These are phyloP conservation scores for Termitomyces sp. DNA, from an alignment of 768 basidiomycete genomes.

Conservation along the genomic window DNA sequence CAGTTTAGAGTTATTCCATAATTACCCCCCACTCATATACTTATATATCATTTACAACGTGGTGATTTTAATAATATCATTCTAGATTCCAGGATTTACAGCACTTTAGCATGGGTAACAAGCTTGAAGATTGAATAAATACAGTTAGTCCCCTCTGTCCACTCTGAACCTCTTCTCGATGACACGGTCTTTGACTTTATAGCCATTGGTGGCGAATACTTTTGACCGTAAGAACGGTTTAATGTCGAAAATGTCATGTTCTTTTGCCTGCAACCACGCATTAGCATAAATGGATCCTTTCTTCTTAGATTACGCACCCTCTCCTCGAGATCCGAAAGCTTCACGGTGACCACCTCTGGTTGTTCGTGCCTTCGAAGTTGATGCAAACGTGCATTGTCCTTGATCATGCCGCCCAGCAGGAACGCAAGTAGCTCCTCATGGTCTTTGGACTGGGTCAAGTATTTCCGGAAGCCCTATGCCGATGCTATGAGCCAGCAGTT, in stretches of 20 bases:
- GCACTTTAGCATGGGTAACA: not conserved
- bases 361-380: conserved; percentile 74
- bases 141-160: conserved; percentile 32
- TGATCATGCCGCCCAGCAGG: conserved; percentile 89
- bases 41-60: not conserved
- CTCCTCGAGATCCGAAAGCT: conserved; percentile 79
- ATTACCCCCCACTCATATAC: conserved; percentile 7
- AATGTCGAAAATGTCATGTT: conserved; percentile 93
- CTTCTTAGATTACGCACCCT: conserved; percentile 47
- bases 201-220: conserved; percentile 86
- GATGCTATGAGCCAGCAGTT: not conserved
- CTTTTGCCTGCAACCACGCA: conserved; percentile 65
- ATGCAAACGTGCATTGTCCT: conserved; percentile 84
- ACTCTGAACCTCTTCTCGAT: conserved; percentile 74
- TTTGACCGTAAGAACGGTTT: conserved; percentile 80
- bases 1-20: not conserved
- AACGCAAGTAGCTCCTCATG: conserved; percentile 95
- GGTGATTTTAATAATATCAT: conserved; percentile 7
- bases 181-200: conserved; percentile 57
- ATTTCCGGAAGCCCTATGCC: conserved; percentile 65
- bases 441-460: conserved; percentile 91
- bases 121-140: conserved; percentile 17
- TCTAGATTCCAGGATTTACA: conserved; percentile 7
- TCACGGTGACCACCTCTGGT: conserved; percentile 72
- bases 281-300: not conserved